phyloP scores from a whole-genome alignment of 2,329 filamentous ascomycete genomes.

The Graphilbum ipis-grandicollis region DNA sequence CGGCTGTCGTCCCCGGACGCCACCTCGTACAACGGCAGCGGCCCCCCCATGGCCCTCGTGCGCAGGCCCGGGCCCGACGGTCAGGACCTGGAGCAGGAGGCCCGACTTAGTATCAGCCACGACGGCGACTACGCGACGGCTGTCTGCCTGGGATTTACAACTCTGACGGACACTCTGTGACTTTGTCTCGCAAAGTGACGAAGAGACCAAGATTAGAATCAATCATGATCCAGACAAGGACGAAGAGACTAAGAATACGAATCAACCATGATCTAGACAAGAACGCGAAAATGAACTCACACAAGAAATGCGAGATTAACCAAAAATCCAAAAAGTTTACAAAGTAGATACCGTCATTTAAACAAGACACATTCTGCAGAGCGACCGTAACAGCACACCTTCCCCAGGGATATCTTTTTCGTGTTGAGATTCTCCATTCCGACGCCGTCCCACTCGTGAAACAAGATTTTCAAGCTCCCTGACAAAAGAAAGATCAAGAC shows the following conservation, averaged over 20 bases:
- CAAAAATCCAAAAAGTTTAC: no score
- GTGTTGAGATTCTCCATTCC: neutral
- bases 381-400: neutral
- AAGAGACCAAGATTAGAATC: neutral
- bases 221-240: no score
- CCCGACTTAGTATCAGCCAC: conserved; percentile 68
- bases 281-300: no score
- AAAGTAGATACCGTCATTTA: no score
- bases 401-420: neutral
- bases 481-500: no score
- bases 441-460: neutral
- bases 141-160: conserved; percentile 37
- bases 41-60: conserved; percentile 28
- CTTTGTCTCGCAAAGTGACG: conserved; percentile 5
- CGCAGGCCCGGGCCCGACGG: no score
- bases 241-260: no score
- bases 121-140: conserved; percentile 70
- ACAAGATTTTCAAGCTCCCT: neutral
- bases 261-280: neutral
- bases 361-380: neutral
- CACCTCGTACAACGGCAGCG: conserved; percentile 8
- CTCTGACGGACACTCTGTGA: no score
- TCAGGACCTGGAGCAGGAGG: no score
- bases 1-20: neutral
- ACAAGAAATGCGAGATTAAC: no score